These are phyloP conservation scores for Medicago arabica DNA, from an alignment of 306 rosid genomes.

Conservation along the genomic window DNA sequence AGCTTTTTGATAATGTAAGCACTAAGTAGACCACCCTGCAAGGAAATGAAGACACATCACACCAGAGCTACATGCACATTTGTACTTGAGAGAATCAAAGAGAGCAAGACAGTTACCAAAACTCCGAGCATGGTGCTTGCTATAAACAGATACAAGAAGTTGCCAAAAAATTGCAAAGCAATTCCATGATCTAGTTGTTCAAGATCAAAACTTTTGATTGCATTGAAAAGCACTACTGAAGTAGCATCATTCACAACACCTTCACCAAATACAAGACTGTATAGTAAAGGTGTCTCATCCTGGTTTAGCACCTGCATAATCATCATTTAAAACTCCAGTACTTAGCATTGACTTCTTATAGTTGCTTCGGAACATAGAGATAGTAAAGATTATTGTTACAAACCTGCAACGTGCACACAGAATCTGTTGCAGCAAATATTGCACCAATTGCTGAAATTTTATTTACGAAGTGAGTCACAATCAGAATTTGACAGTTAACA, in stretches of 20 bases:
- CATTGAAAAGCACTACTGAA: conserved; percentile 97
- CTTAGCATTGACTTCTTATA: conserved; percentile 31
- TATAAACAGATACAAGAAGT: conserved; percentile 75
- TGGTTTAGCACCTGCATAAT: conserved; percentile 84
- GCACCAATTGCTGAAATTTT: conserved; percentile 84
- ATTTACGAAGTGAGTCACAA: conserved; percentile 30
- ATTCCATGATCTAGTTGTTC: conserved; percentile 56
- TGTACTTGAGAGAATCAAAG: conserved; percentile 28
- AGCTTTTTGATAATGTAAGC: conserved; percentile 87
- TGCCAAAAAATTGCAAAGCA: conserved; percentile 74
- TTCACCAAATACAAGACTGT: conserved; percentile 98
- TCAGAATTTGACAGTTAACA: conserved; percentile 30
- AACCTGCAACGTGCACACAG: conserved; percentile 99
- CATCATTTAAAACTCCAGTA: conserved; percentile 32
- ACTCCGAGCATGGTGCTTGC: conserved; percentile 90
- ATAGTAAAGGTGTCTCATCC: conserved; percentile 97
- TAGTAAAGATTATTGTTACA: conserved; percentile 34
- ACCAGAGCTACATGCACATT: conserved; percentile 2
- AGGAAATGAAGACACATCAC: conserved; percentile 45
- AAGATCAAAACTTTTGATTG: conserved; percentile 91
- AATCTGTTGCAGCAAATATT: conserved; percentile 97
- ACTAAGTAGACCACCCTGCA: conserved; percentile 91
- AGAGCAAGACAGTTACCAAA: conserved; percentile 55
- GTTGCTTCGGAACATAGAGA: conserved; percentile 25
- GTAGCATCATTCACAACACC: conserved; percentile 99